These are phyloP conservation scores for Ilyonectria mors-panacis DNA, from an alignment of 2,329 filamentous ascomycete genomes.

Conservation along the genomic window DNA sequence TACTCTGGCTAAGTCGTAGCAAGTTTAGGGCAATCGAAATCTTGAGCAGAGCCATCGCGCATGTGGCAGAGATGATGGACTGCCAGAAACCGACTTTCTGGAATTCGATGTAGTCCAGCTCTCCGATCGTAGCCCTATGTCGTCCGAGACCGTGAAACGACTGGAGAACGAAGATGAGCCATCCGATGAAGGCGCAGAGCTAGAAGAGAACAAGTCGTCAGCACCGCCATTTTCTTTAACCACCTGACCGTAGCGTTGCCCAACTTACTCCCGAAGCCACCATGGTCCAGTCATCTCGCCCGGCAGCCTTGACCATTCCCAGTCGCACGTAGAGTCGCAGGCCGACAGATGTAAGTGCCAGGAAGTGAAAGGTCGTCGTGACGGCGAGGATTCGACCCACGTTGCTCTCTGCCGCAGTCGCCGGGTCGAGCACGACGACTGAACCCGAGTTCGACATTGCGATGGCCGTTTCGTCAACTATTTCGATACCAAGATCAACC, in stretches of 20 bases:
- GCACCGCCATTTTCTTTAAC: not conserved
- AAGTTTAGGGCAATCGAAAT: constrained; percentile 35
- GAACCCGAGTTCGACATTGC: constrained; percentile 7
- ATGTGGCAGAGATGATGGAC: constrained; percentile 30
- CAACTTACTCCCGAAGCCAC: constrained; percentile 24
- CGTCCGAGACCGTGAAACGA: constrained; percentile 30
- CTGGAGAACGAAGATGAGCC: constrained; percentile 35
- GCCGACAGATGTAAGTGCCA: constrained; percentile 23
- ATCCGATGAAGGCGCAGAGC: constrained; percentile 29
- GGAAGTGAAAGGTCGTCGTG: constrained; percentile 23
- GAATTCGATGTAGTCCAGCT: constrained; percentile 18
- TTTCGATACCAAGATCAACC: not conserved
- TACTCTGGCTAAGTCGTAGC: constrained; percentile 29
- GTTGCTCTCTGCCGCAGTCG: constrained; percentile 32
- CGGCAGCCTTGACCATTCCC: constrained; percentile 25
- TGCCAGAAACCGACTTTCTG: constrained; percentile 35
- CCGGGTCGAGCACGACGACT: constrained; percentile 15
- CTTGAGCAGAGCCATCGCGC: constrained; percentile 33
- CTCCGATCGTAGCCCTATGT: constrained; percentile 24
- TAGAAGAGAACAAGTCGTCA: constrained; percentile 3
- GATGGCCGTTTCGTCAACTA: not conserved
- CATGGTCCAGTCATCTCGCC: constrained; percentile 39
- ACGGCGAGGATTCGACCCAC: constrained; percentile 28
- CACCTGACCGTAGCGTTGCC: not conserved
- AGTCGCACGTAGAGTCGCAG: constrained; percentile 33